Evolutionary conservation across 441 rosid genomes (phyloP).

Genomic region (Rhodomyrtus psidioides): DNA sequence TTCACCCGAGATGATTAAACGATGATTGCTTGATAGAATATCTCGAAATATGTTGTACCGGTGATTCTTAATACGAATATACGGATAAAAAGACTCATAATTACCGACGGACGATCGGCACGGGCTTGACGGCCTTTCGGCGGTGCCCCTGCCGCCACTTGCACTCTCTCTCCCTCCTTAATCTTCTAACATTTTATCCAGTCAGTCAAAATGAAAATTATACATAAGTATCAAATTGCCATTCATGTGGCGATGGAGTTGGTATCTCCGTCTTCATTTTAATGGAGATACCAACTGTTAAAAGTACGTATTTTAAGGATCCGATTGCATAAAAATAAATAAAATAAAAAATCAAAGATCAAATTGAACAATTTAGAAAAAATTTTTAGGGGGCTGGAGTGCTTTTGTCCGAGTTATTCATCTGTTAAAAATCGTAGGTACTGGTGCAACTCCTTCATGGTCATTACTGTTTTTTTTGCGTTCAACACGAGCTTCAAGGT

Average conservation of each 20-base stretch:
- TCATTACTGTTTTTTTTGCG: too few species aligned
- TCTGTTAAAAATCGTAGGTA: too few species aligned
- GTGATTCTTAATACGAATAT: background rate
- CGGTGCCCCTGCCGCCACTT: background rate
- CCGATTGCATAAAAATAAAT: background rate
- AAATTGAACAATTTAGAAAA: background rate
- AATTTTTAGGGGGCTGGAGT: background rate
- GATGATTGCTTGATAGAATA: background rate
- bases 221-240: background rate
- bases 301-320: too few species aligned
- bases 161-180: background rate
- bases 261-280: background rate
- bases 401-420: background rate
- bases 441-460: too few species aligned
- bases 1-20: background rate
- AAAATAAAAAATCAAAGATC: background rate
- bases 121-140: background rate
- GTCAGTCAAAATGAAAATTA: rapidly evolving
- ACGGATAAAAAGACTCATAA: background rate
- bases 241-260: background rate
- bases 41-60: background rate
- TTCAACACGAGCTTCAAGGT: too few species aligned
- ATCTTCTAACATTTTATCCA: background rate
- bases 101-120: background rate
- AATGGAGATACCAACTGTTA: too few species aligned